Percentiles rank a stretch among this genome's conserved stretches.
phyloP scores from a whole-genome alignment of 176 grass and related monocot species.

The Juncus inflexus region DNA sequence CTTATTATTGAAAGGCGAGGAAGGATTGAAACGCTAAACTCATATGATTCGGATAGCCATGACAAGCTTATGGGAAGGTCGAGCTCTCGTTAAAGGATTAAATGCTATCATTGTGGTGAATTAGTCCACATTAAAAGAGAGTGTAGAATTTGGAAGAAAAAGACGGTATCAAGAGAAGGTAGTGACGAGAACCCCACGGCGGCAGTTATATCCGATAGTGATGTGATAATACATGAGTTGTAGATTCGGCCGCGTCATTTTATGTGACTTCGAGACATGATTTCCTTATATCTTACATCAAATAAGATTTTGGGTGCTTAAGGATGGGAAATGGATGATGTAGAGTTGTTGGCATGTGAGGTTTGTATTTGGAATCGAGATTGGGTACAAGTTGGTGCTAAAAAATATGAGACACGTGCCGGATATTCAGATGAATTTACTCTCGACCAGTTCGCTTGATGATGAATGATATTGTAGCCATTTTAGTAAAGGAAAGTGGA shows the following conservation, averaged over 20 bases:
- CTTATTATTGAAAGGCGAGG: neutral
- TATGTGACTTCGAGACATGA: neutral
- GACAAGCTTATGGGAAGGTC: conserved; percentile 5
- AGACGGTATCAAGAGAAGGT: neutral
- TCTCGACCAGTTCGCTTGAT: no score
- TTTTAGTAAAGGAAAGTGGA: no score
- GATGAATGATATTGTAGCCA: no score
- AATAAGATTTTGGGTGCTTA: neutral
- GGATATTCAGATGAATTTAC: no score
- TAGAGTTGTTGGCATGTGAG: no score
- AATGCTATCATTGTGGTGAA: neutral
- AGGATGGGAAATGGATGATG: conserved; percentile 28
- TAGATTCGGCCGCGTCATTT: neutral
- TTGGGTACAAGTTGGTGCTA: no score
- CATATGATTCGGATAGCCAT: neutral
- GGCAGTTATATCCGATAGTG: neutral
- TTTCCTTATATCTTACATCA: conserved; percentile 12
- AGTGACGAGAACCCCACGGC: neutral
- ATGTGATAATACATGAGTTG: neutral
- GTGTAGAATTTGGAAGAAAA: neutral
- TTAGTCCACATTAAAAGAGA: neutral
- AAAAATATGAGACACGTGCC: no score
- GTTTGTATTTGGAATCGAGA: no score
- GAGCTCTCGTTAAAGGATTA: neutral
- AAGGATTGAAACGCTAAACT: neutral